Evolutionary conservation across 2,329 filamentous ascomycete genomes (phyloP).

Genomic region (Cladophialophora chaetospira): DNA sequence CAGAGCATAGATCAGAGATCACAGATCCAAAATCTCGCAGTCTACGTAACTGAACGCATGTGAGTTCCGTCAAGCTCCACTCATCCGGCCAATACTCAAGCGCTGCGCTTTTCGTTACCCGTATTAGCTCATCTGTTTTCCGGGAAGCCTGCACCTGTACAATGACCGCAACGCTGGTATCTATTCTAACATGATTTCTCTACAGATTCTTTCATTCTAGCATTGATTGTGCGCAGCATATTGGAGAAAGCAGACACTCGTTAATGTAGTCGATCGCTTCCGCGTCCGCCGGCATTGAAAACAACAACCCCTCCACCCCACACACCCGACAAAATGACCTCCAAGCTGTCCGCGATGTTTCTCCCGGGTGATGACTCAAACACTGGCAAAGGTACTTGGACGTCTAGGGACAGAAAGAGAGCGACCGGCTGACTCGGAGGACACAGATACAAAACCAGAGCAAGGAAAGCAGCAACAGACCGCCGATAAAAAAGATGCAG

Average conservation of each 20-base stretch:
- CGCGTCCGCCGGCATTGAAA: slow-evolving; percentile 4
- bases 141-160: not conserved
- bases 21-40: slow-evolving; percentile 24
- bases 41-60: slow-evolving; percentile 17
- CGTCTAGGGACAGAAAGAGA: not conserved
- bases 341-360: slow-evolving; percentile 31
- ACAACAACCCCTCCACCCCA: not conserved
- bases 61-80: slow-evolving; percentile 16
- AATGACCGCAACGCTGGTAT: slow-evolving; percentile 1
- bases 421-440: slow-evolving; percentile 10
- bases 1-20: not conserved
- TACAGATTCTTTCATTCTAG: slow-evolving; percentile 16
- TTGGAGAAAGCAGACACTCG: slow-evolving; percentile 12
- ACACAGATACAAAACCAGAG: slow-evolving; percentile 37
- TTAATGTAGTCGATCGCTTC: slow-evolving; percentile 25
- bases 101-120: slow-evolving; percentile 11
- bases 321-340: slow-evolving; percentile 27
- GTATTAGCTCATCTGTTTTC: slow-evolving; percentile 25
- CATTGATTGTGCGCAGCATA: not conserved
- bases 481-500: slow-evolving; percentile 51
- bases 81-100: slow-evolving; percentile 15
- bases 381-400: slow-evolving; percentile 25
- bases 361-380: slow-evolving; percentile 30
- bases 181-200: slow-evolving; percentile 17
- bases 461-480: slow-evolving; percentile 28